Conservation (phyloP, 768 basidiomycete species). For the Termitomyces heimii region DNA sequence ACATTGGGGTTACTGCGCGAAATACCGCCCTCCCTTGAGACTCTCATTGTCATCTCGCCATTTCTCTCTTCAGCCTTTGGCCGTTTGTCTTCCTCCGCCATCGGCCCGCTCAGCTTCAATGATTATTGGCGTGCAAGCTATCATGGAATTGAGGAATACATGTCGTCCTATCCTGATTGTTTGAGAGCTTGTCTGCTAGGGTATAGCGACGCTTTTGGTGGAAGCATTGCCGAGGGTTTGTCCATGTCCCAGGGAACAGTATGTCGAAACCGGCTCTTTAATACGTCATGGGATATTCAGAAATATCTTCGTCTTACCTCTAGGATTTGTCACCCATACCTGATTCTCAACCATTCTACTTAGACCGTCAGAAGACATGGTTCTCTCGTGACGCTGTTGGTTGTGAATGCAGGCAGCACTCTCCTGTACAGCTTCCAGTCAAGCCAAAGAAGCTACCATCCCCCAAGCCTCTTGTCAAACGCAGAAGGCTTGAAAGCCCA, state of each 20-base stretch:
- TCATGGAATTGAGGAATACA: constrained; percentile 32
- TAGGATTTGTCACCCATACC: constrained; percentile 15
- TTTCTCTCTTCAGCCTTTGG: constrained; percentile 49
- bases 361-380: neutral
- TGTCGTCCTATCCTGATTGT: constrained; percentile 34
- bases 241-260: constrained; percentile 34
- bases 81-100: constrained; percentile 33
- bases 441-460: neutral
- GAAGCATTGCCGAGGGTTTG: constrained; percentile 40
- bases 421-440: neutral
- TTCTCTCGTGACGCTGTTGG: neutral
- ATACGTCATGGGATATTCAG: neutral
- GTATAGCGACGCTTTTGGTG: constrained; percentile 40
- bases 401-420: neutral
- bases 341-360: constrained; percentile 22
- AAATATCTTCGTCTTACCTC: neutral
- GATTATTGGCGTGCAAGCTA: constrained; percentile 56
- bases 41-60: constrained; percentile 32
- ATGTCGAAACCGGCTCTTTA: neutral
- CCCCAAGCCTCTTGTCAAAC: constrained; percentile 1
- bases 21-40: constrained; percentile 32
- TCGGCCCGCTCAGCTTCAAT: constrained; percentile 48
- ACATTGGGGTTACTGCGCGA: constrained; percentile 33
- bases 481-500: neutral
- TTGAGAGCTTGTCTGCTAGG: constrained; percentile 39